Evolutionary conservation across 1,284 basidiomycete species (phyloP), one percentile per base, ranked within the genome.

Genomic region (Ganoderma lucidum): DNA sequence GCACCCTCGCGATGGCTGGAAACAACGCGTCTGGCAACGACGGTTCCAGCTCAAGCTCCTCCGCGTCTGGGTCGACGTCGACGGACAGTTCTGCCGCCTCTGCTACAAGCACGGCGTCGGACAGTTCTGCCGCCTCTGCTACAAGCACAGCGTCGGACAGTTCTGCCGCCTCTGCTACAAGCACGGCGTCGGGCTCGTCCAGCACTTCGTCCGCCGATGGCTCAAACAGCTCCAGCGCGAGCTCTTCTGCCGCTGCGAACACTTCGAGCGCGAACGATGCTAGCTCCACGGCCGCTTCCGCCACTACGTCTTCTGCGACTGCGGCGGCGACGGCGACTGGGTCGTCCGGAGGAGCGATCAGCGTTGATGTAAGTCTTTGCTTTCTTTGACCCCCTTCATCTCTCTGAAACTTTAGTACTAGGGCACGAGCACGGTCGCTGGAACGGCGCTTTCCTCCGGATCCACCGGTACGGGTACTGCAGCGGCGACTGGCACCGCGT

Each of bases 1-100:
- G 92, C 76, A 86, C 84, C 12, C 67, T 89, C 44, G 75, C 77
- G 45, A 64, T 74, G 56, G 66, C 77, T 37, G 58, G 68, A 19
- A 73, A 69, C 63, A 72, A 69, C 64, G 51, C 65, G 35, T 44
- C 56, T 14, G 76, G 74, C 45, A 64, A 64, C 35, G 67, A 70
- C 37, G 72, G 75, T n/a, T 70, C 75, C 37, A 66, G 63, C 64
- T 71, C 68, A 15, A 58, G 68, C 23, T 64, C 63, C 44, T 53
- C 70, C 3, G 39, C 37, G 1, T n/a, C 58, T 14, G 58, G 19
- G 3, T 65, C 70, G 17, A 30, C 71, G 5, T 60, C 73, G 30
- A 69, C 77, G 19, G 70, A 75, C 17, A 69, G 67, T 35, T 62
- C 72, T n/a, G 39, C 68, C 15, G 56, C 63, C 17, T 56, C 63